A percentile compares a stretch with the other conserved stretches of the same genome.
Conservation (phyloP, 73 alveolate species). For the Strombidium stylifer region DNA sequence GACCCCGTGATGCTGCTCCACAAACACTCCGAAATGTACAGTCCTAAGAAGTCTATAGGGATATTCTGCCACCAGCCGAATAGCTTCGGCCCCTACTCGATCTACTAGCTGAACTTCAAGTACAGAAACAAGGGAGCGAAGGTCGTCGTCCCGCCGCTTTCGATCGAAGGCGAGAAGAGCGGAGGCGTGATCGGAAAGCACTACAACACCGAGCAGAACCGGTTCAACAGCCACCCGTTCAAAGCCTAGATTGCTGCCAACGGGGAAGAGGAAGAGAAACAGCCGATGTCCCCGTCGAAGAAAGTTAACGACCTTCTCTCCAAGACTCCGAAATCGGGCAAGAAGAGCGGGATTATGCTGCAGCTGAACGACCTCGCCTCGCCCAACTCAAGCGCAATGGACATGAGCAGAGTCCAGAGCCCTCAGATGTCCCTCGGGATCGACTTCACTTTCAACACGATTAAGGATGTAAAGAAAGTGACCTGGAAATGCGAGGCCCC, state of each 20-base stretch:
- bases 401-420: not conserved
- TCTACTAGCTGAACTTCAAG: no score
- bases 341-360: not conserved
- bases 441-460: constrained; percentile 39
- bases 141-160: no score
- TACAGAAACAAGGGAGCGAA: no score
- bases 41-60: no score
- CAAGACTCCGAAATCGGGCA: not conserved
- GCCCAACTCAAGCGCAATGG: not conserved
- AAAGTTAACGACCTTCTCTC: not conserved
- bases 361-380: not conserved
- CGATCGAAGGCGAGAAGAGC: no score
- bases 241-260: not conserved
- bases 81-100: no score
- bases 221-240: not conserved
- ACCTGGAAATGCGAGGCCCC: constrained; percentile 56
- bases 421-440: constrained; percentile 18
- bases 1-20: no score
- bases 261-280: not conserved
- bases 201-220: no score
- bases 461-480: constrained; percentile 27
- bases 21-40: no score
- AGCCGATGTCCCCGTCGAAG: not conserved
- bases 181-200: no score
- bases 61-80: no score